phyloP scores from a whole-genome alignment of 2,329 filamentous ascomycete species.

The Scedosporium apiospermum region DNA sequence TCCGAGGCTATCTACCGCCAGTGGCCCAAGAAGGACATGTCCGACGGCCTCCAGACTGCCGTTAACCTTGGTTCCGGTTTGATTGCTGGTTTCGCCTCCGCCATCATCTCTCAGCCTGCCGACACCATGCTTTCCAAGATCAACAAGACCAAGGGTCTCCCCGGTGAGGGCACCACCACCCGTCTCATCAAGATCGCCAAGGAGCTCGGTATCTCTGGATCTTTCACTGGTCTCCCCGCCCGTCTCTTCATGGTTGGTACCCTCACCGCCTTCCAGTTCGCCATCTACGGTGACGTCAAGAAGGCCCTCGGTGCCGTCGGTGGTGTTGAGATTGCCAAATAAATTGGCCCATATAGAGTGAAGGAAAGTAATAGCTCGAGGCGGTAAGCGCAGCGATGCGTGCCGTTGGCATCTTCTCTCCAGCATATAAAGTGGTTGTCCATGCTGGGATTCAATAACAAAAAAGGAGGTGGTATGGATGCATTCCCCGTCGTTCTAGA shows the following conservation, averaged over 20 bases:
- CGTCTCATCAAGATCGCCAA: constrained; percentile 81
- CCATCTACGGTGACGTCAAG: constrained; percentile 76
- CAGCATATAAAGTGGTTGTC: not conserved
- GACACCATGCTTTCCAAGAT: constrained; percentile 94
- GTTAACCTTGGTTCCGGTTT: constrained; percentile 61
- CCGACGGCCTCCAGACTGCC: constrained; percentile 60
- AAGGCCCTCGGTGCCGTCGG: constrained; percentile 59
- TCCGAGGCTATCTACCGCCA: constrained; percentile 60
- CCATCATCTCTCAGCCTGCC: constrained; percentile 78
- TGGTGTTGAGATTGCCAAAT: constrained; percentile 62
- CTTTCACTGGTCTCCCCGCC: constrained; percentile 73
- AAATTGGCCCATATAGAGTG: constrained; percentile 13
- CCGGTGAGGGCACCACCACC: constrained; percentile 72
- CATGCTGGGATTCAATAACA: not conserved
- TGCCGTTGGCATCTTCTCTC: not conserved
- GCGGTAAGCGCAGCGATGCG: not conserved
- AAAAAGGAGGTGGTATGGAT: not conserved
- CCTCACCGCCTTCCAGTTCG: constrained; percentile 73
- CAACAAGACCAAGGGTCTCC: constrained; percentile 86
- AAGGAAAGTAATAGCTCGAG: not conserved
- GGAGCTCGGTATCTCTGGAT: constrained; percentile 73
- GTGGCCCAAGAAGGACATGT: constrained; percentile 63
- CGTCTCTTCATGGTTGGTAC: constrained; percentile 57
- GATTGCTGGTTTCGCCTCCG: constrained; percentile 66
- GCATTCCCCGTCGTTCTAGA: constrained; percentile 1